Evolutionary conservation across 208 protist species (phyloP), one percentile per base, ranked within the genome.

Genomic region (Sergeia podlipaevii): DNA sequence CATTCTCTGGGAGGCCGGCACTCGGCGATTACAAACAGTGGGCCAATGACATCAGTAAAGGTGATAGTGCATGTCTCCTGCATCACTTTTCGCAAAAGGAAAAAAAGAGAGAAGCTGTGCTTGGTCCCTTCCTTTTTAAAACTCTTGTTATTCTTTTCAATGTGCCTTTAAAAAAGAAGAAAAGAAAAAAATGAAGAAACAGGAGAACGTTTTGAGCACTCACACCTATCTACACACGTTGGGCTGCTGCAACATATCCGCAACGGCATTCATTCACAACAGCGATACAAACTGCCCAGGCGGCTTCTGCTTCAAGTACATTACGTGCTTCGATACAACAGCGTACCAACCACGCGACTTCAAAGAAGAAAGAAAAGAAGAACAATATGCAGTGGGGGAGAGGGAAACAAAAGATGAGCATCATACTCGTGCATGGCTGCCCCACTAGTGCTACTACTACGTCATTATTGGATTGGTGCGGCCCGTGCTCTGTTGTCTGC

Each of bases 401-500:
- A 18, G 42, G 42, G 42, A 24, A 47, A 47, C 6, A 47, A 47
- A 47, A 18, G 13, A 27, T 30, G 34, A 43, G 27, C 38, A 37
- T n/a, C 27, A 6, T 41, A n/a, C 29, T 5, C 21, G 32, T 13
- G n/a, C n/a, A n/a, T n/a, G n/a, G n/a, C n/a, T n/a, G n/a, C n/a
- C n/a, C n/a, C n/a, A n/a, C n/a, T 29, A 26, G 3, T 29, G 26
- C 18, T 32, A 23, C 49, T 11, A 15, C 66, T 74, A 90, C 39
- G 63, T 68, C 85, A 93, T 93, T 49, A 90, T 90, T 2, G 85
- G 85, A 29, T 86, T 93, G 29, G 81, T 90, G 27, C 85, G 60
- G n/a, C 85, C 82, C 18, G 86, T 93, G 58, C 80, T 89, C 69
- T 90, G 79, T 36, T 68, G 81, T 7, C 86, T 67, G 15, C 86